Conservation (phyloP, 1,139 yeast species). For the Debaryomyces sp. region DNA sequence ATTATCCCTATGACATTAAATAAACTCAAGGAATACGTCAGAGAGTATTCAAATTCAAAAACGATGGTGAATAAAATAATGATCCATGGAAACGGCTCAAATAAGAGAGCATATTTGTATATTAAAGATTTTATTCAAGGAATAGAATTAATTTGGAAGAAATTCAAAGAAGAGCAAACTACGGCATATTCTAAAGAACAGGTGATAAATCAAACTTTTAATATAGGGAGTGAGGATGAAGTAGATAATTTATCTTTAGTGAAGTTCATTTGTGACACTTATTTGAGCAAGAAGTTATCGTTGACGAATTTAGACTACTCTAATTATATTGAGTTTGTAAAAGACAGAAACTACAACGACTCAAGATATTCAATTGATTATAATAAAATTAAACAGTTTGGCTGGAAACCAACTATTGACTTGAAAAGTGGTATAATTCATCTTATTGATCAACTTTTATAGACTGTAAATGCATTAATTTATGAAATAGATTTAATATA, state of each 20-base stretch:
- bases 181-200: neutral
- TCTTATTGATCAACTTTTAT: constrained; percentile 8
- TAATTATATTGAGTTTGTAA: constrained; percentile 31
- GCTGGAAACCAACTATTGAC: constrained; percentile 48
- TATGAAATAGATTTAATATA: constrained; percentile 3
- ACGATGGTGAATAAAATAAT: constrained; percentile 24
- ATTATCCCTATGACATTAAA: constrained; percentile 43
- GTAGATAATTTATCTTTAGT: constrained; percentile 41
- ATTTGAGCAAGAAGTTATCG: constrained; percentile 11
- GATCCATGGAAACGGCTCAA: constrained; percentile 53
- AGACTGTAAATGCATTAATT: constrained; percentile 2
- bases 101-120: constrained; percentile 51
- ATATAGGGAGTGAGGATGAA: constrained; percentile 52
- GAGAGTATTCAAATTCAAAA: constrained; percentile 6
- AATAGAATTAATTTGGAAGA: constrained; percentile 33
- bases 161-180: constrained; percentile 8
- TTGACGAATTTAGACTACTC: constrained; percentile 11
- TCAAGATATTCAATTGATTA: constrained; percentile 46
- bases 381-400: constrained; percentile 37
- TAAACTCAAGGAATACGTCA: constrained; percentile 19
- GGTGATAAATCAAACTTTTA: constrained; percentile 35
- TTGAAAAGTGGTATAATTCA: constrained; percentile 36
- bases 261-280: constrained; percentile 22
- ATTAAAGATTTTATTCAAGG: constrained; percentile 53
- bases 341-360: constrained; percentile 58